These are phyloP conservation scores for Trichoderma parareesei DNA, from an alignment of 495 filamentous ascomycete genomes.

Conservation along the genomic window DNA sequence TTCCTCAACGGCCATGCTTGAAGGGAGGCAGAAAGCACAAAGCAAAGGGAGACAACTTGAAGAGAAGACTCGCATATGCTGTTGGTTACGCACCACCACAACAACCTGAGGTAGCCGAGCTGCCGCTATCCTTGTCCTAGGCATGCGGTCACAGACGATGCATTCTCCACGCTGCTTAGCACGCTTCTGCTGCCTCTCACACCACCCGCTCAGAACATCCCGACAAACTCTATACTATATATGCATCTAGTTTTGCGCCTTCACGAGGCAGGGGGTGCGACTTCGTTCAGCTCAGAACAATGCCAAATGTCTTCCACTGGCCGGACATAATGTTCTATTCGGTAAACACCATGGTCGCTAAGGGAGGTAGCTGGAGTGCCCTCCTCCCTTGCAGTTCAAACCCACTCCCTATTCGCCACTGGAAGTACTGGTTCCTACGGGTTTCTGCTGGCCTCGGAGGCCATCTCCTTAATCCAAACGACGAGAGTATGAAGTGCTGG, in stretches of 20 bases:
- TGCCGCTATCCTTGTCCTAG: neutral
- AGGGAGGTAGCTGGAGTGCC: neutral
- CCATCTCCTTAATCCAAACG: too few relatives aligned
- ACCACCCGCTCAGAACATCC: neutral
- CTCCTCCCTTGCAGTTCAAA: neutral
- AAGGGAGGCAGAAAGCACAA: neutral
- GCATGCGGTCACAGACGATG: neutral
- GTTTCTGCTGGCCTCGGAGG: neutral
- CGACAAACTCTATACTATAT: constrained; percentile 7
- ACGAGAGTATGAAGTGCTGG: too few relatives aligned
- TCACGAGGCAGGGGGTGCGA: neutral
- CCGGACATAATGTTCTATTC: neutral
- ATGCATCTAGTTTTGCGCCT: neutral
- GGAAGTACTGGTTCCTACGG: neutral
- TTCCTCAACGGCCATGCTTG: neutral
- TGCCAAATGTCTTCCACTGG: neutral
- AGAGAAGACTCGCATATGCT: neutral
- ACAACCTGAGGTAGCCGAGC: neutral
- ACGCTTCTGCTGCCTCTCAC: neutral
- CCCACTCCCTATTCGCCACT: neutral
- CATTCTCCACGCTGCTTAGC: neutral
- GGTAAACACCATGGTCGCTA: neutral
- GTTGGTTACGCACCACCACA: neutral
- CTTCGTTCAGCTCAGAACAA: neutral
- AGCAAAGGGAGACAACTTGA: neutral